Base-by-base conservation (phyloP, 805 yeast species). In the Kurtzmaniella fragi region DNA sequence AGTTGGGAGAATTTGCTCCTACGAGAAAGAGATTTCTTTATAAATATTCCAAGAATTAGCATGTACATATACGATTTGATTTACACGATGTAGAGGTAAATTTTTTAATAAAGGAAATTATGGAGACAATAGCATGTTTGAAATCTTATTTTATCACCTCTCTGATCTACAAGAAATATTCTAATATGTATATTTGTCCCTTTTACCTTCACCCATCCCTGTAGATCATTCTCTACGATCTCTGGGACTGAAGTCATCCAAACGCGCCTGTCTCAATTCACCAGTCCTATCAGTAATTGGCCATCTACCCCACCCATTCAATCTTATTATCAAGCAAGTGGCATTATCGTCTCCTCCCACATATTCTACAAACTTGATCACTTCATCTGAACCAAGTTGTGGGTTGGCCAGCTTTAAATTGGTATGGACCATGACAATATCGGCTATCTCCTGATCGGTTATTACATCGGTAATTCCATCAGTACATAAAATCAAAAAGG, bases 231-330 rank as follows among this genome's bases (percentile, higher is more conserved):
- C 48, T 37, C 23, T 45, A 32, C 10, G 40, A 41, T 35, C 70
- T 35, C 70, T 45, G 7, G 72, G 67, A 37, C 54, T 54, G 39
- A 57, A 77, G 37, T 68, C 75, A 37, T 62, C 70, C 53, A 84
- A 61, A 48, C 85, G 73, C 42, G 82, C 82, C 57, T 85, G 96
- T 45, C 99, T 71, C 40, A 78, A 59, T 33, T 72, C 75, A 0
- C 96, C 97, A 0, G 97, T 88, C 35, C 95, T 66, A 62, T 91
- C 98, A 3, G 70, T 53, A 40, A 75, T 62, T 6, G 93, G 91
- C 97, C 99, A 93, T 40, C 79, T 75, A 5, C 96, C 96, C 99
- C 99, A 93, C 8, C 96, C 96, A 28, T 75, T 72, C 40, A 93
- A 65, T 42, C 95, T 68, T 9, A 91, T 61, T 4, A 93, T 85